Evolutionary conservation across 164 flowering plant genomes (phyloP), one percentile per base, ranked within the genome.

Genomic region (Cinnamomum micranthum): DNA sequence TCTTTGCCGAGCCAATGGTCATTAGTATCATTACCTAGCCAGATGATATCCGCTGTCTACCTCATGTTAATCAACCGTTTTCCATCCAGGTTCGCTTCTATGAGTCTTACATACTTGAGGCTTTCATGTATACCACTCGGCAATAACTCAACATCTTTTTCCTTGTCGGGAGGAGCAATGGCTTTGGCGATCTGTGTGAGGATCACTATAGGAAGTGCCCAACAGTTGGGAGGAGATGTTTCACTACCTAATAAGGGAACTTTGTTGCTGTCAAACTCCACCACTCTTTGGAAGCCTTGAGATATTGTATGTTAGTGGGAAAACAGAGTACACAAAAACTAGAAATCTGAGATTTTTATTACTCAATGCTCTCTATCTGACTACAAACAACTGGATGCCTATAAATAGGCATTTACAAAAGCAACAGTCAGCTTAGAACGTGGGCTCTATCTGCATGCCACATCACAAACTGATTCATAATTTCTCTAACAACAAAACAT

Each of bases 141-240:
- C 50, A 88, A 67, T 67, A 71, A 52, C 50, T 86, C 73, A 0
- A 65, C 60, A 23, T 35, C 1, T 0, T 52, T n/a, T n/a, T n/a
- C n/a, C n/a, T 6, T 13, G 70, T 77, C 71, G 20, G 91, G 89
- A 63, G 86, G 84, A 63, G 92, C 84, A 47, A 87, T 65, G 47
- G 87, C 88, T 1, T 7, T 6, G 47, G 47, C 47, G 68, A 89
- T 86, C 85, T 83, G n/a, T 55, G 88, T 80, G 47, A 89, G 81
- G 72, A 91, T 89, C 75, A 83, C 91, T 27, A 88, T 70, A 24
- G 92, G 87, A 68, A 90, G 89, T 69, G 88, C 85, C 94, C 91
- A 90, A 76, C 84, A 80, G 24, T 87, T 83, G 1, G 85, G 87
- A 71, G 92, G 86, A 25, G 85, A 87, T 76, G 63, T 82, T 17